Evolutionary conservation across 1,284 basidiomycete species (phyloP).

Genomic region (Cerioporus squamosus): DNA sequence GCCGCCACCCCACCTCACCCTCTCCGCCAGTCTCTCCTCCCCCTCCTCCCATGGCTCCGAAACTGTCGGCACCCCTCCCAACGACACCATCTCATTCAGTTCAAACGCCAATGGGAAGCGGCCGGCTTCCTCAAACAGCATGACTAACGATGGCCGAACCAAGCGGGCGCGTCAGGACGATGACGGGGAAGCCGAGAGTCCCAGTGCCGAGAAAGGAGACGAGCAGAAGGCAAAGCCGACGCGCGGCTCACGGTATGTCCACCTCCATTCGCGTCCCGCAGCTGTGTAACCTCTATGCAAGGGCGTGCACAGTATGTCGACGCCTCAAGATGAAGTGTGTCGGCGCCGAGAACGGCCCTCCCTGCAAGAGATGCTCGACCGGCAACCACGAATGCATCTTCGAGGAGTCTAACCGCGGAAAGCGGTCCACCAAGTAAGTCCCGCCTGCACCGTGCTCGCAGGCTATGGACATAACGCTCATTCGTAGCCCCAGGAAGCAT

Average conservation of each 20-base stretch:
- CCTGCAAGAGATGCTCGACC: slow-evolving; percentile 84
- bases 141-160: slow-evolving; percentile 52
- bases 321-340: slow-evolving; percentile 99
- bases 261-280: not conserved
- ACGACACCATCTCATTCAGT: slow-evolving; percentile 58
- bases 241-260: slow-evolving; percentile 77
- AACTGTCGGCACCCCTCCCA: slow-evolving; percentile 71
- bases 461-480: slow-evolving; percentile 30
- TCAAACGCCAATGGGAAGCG: slow-evolving; percentile 68
- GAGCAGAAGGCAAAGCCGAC: slow-evolving; percentile 84
- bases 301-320: slow-evolving; percentile 93
- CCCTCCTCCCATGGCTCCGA: slow-evolving; percentile 80
- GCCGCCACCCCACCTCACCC: slow-evolving; percentile 33
- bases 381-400: slow-evolving; percentile 93
- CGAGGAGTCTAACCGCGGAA: slow-evolving; percentile 93
- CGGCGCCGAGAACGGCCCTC: slow-evolving; percentile 89
- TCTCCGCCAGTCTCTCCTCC: slow-evolving; percentile 39
- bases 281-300: slow-evolving; percentile 35
- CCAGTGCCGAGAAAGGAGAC: slow-evolving; percentile 57
- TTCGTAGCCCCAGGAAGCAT: slow-evolving; percentile 68
- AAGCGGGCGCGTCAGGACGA: slow-evolving; percentile 60
- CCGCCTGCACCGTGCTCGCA: not conserved
- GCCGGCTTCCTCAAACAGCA: slow-evolving; percentile 53
- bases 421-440: slow-evolving; percentile 85
- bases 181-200: slow-evolving; percentile 47